Evolutionary conservation across 1,139 yeast genomes (phyloP).

Genomic region (Saccharomyces hybrid): DNA sequence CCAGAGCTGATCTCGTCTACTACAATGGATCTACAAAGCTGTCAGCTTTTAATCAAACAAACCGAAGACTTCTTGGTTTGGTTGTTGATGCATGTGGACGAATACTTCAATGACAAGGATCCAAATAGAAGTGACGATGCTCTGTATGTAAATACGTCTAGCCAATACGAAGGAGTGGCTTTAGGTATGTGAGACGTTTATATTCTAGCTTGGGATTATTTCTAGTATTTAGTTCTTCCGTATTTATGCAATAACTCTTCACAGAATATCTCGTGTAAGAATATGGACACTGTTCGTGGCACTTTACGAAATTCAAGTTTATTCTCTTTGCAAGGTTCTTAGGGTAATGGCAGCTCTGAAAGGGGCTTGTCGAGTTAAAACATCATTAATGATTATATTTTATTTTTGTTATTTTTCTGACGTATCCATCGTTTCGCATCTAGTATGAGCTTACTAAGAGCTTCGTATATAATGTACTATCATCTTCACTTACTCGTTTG

Average conservation of each 20-base stretch:
- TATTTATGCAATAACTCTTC: not conserved
- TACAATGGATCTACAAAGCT: conserved; percentile 69
- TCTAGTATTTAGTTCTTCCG: not conserved
- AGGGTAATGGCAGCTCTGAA: not conserved
- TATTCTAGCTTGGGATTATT: not conserved
- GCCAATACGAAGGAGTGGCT: conserved; percentile 33
- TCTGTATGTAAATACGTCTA: conserved; percentile 28
- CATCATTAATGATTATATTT: too few relatives aligned
- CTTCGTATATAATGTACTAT: too few relatives aligned
- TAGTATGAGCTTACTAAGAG: not conserved
- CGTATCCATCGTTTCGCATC: not conserved
- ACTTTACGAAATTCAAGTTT: not conserved
- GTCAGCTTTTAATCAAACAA: conserved; percentile 24
- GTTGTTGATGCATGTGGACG: conserved; percentile 18
- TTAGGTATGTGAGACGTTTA: conserved; percentile 22
- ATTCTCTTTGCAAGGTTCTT: not conserved
- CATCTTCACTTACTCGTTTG: not conserved
- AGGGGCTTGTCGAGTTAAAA: too few relatives aligned
- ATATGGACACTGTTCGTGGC: not conserved
- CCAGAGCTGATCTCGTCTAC: conserved; percentile 79
- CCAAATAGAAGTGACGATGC: conserved; percentile 9
- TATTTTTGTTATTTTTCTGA: not conserved
- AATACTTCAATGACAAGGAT: conserved; percentile 10
- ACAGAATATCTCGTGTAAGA: not conserved
- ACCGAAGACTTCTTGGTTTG: conserved; percentile 25